These are phyloP conservation scores for Annona cherimola DNA, from an alignment of 164 flowering plant species.

Conservation along the genomic window DNA sequence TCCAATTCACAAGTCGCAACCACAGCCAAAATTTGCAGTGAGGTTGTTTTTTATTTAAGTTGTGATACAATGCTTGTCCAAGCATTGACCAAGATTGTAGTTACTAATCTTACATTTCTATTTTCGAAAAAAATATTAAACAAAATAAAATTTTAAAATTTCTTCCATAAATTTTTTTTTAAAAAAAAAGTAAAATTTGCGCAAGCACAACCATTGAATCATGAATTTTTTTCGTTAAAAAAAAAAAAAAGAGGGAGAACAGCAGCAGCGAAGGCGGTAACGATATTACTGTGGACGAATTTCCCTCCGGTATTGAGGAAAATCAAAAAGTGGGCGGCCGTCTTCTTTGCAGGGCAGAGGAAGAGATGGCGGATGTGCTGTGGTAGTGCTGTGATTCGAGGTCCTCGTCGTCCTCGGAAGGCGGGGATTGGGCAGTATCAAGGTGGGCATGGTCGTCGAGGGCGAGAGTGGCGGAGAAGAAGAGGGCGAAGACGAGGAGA, in stretches of 20 bases:
- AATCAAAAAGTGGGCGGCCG: background rate
- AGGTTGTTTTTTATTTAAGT: too few species aligned
- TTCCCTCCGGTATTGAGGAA: background rate
- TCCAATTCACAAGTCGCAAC: too few species aligned
- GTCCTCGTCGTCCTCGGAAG: background rate
- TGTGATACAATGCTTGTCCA: too few species aligned
- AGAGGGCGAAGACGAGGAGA: background rate
- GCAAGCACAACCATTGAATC: too few species aligned
- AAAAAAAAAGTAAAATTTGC: too few species aligned
- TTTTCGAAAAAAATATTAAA: too few species aligned
- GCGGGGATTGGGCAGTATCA: background rate
- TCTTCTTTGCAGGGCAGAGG: background rate
- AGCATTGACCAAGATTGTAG: too few species aligned
- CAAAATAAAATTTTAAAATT: too few species aligned
- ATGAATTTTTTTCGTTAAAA: too few species aligned
- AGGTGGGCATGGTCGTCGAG: background rate
- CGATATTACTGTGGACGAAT: background rate
- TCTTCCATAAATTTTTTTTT: too few species aligned
- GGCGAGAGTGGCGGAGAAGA: background rate
- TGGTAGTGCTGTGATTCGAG: background rate
- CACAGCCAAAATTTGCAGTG: too few species aligned
- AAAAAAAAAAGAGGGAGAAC: background rate
- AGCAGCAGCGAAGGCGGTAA: background rate
- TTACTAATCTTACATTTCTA: too few species aligned
- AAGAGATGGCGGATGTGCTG: background rate